These are phyloP conservation scores for Xylaria venustula DNA, from an alignment of 495 filamentous ascomycete genomes.

Conservation along the genomic window DNA sequence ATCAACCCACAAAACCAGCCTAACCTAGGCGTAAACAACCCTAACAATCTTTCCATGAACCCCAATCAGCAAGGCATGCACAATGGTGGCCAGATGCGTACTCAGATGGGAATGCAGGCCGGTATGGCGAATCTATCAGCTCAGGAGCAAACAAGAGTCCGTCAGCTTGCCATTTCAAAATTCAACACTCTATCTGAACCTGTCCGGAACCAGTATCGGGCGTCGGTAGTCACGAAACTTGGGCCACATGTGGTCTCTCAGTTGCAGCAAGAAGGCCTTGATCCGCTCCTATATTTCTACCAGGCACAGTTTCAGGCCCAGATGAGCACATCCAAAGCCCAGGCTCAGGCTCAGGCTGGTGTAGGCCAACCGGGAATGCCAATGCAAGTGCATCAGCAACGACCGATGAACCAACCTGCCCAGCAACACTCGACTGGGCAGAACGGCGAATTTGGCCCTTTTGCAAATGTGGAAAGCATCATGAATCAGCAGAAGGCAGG, in stretches of 20 bases:
- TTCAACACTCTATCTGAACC: constrained; percentile 28
- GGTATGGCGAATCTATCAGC: constrained; percentile 24
- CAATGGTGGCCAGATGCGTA: constrained; percentile 29
- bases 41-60: constrained; percentile 30
- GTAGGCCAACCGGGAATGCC: constrained; percentile 27
- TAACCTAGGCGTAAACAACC: constrained; percentile 34
- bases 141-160: constrained; percentile 29
- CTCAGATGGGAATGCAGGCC: constrained; percentile 19
- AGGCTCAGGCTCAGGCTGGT: constrained; percentile 21
- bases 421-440: constrained; percentile 31
- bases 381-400: constrained; percentile 31
- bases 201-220: constrained; percentile 32
- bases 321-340: constrained; percentile 26
- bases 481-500: constrained; percentile 48
- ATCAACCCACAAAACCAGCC: constrained; percentile 39
- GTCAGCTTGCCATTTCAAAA: constrained; percentile 26
- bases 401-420: constrained; percentile 34
- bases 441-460: constrained; percentile 37
- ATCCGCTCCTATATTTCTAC: constrained; percentile 41
- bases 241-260: constrained; percentile 29
- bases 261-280: constrained; percentile 33
- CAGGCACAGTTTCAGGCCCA: constrained; percentile 45
- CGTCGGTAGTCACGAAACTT: constrained; percentile 29
- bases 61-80: constrained; percentile 42
- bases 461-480: constrained; percentile 48